Evolutionary conservation across 495 filamentous ascomycete genomes (phyloP).

Genomic region (Neurospora sp.): DNA sequence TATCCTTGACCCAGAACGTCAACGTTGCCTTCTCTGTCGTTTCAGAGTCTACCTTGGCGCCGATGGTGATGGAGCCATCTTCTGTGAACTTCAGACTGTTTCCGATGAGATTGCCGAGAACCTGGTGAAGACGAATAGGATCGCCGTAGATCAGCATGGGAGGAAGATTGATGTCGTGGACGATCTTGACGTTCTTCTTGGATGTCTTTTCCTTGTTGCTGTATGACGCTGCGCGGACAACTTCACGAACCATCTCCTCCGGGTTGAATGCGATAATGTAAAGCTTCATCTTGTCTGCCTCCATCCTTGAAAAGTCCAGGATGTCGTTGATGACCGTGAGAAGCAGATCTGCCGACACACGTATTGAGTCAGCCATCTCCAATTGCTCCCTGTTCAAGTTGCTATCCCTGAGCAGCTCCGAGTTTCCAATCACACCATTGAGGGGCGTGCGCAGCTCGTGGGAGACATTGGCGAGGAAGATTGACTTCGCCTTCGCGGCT

Average conservation of each 20-base stretch:
- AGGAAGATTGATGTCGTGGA: constrained; percentile 67
- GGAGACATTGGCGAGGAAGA: constrained; percentile 88
- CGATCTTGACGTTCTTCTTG: constrained; percentile 45
- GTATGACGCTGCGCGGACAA: constrained; percentile 75
- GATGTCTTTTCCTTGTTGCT: constrained; percentile 68
- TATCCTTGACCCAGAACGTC: constrained; percentile 80
- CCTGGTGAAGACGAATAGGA: constrained; percentile 82
- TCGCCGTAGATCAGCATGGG: constrained; percentile 79
- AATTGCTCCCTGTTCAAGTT: constrained; percentile 69
- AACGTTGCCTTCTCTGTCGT: constrained; percentile 57
- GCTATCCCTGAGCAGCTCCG: constrained; percentile 73
- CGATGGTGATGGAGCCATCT: constrained; percentile 72
- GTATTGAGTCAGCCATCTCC: constrained; percentile 85
- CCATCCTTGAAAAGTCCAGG: constrained; percentile 84
- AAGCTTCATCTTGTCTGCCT: constrained; percentile 92
- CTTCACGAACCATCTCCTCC: constrained; percentile 76
- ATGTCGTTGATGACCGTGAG: constrained; percentile 95
- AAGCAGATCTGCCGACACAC: constrained; percentile 79
- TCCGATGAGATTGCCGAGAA: constrained; percentile 84
- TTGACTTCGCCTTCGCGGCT: constrained; percentile 79
- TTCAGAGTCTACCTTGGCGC: constrained; percentile 58
- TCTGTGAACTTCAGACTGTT: constrained; percentile 94
- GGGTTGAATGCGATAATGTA: constrained; percentile 78
- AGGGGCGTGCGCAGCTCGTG: constrained; percentile 80
- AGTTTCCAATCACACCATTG: constrained; percentile 85